Conservation (phyloP, 164 flowering plant genomes). For the Magnolia changhungtana region DNA sequence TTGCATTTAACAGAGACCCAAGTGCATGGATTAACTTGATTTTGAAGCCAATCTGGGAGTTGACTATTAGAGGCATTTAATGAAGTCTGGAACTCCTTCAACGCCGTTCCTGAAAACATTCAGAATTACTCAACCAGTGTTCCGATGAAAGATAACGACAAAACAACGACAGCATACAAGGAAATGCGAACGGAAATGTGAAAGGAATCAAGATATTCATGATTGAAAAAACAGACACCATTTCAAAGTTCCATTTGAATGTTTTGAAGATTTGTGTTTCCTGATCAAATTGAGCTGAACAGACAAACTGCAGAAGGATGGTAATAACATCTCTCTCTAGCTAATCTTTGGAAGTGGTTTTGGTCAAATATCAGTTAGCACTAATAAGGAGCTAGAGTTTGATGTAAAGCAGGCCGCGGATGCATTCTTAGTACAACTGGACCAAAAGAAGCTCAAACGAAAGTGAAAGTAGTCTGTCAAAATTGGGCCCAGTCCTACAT, state of each 20-base stretch:
- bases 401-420: too few species aligned
- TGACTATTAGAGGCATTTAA: constrained; percentile 51
- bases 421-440: too few species aligned
- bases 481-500: too few species aligned
- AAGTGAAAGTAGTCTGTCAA: too few species aligned
- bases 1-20: constrained; percentile 75
- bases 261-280: too few species aligned
- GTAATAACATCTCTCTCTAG: too few species aligned
- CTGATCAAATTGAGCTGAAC: too few species aligned
- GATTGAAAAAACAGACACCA: neutral
- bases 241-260: neutral
- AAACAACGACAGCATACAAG: neutral
- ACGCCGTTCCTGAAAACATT: constrained; percentile 62
- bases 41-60: constrained; percentile 69
- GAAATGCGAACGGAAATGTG: neutral
- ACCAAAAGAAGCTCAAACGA: too few species aligned
- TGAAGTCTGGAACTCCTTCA: constrained; percentile 51
- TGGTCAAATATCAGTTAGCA: too few species aligned
- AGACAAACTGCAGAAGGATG: too few species aligned
- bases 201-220: neutral
- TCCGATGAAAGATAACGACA: neutral
- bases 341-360: too few species aligned
- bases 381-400: too few species aligned
- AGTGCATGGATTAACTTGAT: constrained; percentile 86
- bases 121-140: neutral